phyloP scores from a whole-genome alignment of 768 basidiomycete species.

The Cyclocybe cylindracea region DNA sequence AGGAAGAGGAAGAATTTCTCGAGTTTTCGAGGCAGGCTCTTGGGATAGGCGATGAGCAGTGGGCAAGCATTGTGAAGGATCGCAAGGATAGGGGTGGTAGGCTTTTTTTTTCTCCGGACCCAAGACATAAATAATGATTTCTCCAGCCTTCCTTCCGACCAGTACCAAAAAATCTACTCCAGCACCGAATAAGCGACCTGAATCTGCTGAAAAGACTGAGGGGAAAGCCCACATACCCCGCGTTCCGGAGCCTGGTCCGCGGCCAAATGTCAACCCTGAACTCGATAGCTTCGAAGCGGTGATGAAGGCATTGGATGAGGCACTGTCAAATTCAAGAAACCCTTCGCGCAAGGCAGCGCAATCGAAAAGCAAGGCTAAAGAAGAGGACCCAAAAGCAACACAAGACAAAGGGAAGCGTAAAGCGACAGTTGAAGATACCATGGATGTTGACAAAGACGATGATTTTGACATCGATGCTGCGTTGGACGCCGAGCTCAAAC shows the following conservation, averaged over 20 bases:
- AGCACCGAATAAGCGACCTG: slow-evolving; percentile 1
- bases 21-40: slow-evolving; percentile 92
- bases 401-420: slow-evolving; percentile 50
- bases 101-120: slow-evolving; percentile 22
- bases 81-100: slow-evolving; percentile 80
- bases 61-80: slow-evolving; percentile 83
- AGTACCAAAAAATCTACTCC: slow-evolving; percentile 28
- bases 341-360: background rate
- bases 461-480: slow-evolving; percentile 72
- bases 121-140: slow-evolving; percentile 3
- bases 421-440: slow-evolving; percentile 21
- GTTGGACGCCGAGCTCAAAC: slow-evolving; percentile 87
- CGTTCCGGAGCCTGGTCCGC: slow-evolving; percentile 29
- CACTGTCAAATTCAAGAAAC: slow-evolving; percentile 46
- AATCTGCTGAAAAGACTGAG: slow-evolving; percentile 11
- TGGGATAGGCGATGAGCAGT: slow-evolving; percentile 88
- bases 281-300: slow-evolving; percentile 94
- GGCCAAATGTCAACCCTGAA: slow-evolving; percentile 58
- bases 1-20: slow-evolving; percentile 93
- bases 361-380: slow-evolving; percentile 42
- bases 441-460: slow-evolving; percentile 40
- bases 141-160: slow-evolving; percentile 60
- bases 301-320: slow-evolving; percentile 93
- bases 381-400: slow-evolving; percentile 30
- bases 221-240: slow-evolving; percentile 16